Evolutionary conservation across 352 stramenopile genomes (phyloP), one percentile per base, ranked within the genome.

Genomic region (Pythium scleroteichum): DNA sequence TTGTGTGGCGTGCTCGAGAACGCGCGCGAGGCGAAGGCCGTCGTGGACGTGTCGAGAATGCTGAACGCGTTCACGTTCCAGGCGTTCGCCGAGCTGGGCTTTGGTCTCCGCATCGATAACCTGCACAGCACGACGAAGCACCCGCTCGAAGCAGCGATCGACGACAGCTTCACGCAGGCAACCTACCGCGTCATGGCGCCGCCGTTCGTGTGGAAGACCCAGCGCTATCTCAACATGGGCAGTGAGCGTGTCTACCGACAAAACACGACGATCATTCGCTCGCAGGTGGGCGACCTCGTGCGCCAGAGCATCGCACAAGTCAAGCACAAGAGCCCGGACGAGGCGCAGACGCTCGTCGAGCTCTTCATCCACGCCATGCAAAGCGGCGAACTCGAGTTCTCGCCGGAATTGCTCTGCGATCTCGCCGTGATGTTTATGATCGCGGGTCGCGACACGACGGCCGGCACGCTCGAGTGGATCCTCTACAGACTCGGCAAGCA

Each of bases 361-460:
- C 33, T 65, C 26, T 67, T 69, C 48, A 44, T 68, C 14, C 26
- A 69, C 12, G 44, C 35, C 2, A 55, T 56, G 51, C 38, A 65
- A 14, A 27, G 60, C 26, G 55, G 26, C 26, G 39, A 59, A 22
- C 19, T 10, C 22, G 57, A 57, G 2, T 29, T 70, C 22, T 42
- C 39, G 13, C 56, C 57, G 1, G 53, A 64, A 33, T 60, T 62
- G 20, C 29, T 86, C 19, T 59, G 72, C 17, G 70, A 86, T 53
- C 54, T 87, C 26, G 66, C 78, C 17, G 60, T 87, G n/a, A 73
- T 64, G 48, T 78, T 87, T 41, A 57, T 85, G 33, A 67, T 87
- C 45, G 77, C 59, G 38, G 77, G 77, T 24, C 59, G 76, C 13
- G 77, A 87, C 56, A 84, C 77, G 14, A 82, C 76, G 5, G 69